Evolutionary conservation across 352 stramenopile genomes (phyloP), one percentile per base, ranked within the genome.

Genomic region (Phytophthora aleatoria): DNA sequence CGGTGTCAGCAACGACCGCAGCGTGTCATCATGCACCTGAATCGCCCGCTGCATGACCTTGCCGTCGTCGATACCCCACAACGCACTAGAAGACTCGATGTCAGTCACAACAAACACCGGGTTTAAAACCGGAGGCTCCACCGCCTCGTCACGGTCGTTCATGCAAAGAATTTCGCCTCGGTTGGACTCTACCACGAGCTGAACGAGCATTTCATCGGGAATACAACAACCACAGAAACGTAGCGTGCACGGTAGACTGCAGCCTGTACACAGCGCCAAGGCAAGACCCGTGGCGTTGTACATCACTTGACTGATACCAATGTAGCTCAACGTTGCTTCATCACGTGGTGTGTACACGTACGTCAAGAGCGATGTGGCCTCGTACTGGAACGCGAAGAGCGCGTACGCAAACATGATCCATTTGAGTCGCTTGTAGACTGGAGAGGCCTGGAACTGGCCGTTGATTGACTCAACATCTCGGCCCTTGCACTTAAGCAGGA

Each of bases 61-160:
- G 28, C 71, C 69, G 42, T 84, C 76, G 9, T 66, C 74, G 11
- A 82, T 73, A n/a, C 61, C 72, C 81, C 78, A 90, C 15, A 90
- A 62, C 9, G 69, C 76, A 57, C 78, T 87, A 5, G 81, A 90
- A 4, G 78, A 87, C 41, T 90, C 78, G 33, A 90, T 88, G 57
- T 90, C 81, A 0, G 78, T 90, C 42, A 85, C 72, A 16, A 90
- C 76, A 55, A 90, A 90, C 6, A 88, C 75, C 2, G 81, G 81
- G 31, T 84, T 81, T 3, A 71, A 39, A 0, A 74, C 51, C 11
- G 69, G 66, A 31, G 69, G 62, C 8, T 49, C 38, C 1, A 64
- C 50, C 3, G 61, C 59, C 7, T 70, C 44, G 16, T 65, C 38
- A 12, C 43, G 36, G 2, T 67, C 33, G 8, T 58, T n/a, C 5